A percentile compares a stretch with the other conserved stretches of the same genome.
Conservation (phyloP, 768 basidiomycete genomes). For the Podaxis sp. region DNA sequence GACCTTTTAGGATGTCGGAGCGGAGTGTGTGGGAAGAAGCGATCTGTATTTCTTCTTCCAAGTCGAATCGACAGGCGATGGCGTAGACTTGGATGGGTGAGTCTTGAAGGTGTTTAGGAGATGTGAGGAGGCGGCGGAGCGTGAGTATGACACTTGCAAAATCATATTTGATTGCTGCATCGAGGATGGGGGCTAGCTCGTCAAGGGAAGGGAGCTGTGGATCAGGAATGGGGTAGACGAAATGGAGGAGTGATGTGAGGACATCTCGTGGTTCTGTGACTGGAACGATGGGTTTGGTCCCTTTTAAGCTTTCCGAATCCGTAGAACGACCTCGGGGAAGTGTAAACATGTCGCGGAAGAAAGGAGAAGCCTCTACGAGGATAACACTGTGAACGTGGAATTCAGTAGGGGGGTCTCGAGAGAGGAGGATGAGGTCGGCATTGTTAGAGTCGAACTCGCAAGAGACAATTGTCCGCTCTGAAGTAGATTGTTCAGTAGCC, state of each 20-base stretch:
- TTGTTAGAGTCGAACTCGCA: conserved; percentile 27
- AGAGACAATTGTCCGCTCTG: background rate
- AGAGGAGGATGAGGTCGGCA: conserved; percentile 51
- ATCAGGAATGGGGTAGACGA: conserved; percentile 59
- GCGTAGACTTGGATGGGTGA: conserved; percentile 64
- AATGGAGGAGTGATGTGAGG: conserved; percentile 48
- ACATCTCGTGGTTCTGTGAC: conserved; percentile 45
- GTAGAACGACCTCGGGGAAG: conserved; percentile 46
- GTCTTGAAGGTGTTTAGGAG: conserved; percentile 40
- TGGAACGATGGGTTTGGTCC: conserved; percentile 41
- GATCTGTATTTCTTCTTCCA: conserved; percentile 57
- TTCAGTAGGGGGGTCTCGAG: conserved; percentile 33
- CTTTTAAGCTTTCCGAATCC: conserved; percentile 9
- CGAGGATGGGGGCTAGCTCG: conserved; percentile 45
- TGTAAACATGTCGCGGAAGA: conserved; percentile 67
- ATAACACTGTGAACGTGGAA: conserved; percentile 63
- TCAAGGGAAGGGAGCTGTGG: conserved; percentile 50
- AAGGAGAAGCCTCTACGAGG: conserved; percentile 58
- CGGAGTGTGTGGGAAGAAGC: conserved; percentile 58
- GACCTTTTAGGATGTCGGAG: conserved; percentile 49
- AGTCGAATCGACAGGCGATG: conserved; percentile 60
- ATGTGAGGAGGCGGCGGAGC: conserved; percentile 50
- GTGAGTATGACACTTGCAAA: conserved; percentile 38
- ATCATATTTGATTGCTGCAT: conserved; percentile 63
- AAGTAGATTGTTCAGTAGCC: background rate